phyloP scores from a whole-genome alignment of 1,284 basidiomycete species.

The Cutaneotrichosporon mucoides region DNA sequence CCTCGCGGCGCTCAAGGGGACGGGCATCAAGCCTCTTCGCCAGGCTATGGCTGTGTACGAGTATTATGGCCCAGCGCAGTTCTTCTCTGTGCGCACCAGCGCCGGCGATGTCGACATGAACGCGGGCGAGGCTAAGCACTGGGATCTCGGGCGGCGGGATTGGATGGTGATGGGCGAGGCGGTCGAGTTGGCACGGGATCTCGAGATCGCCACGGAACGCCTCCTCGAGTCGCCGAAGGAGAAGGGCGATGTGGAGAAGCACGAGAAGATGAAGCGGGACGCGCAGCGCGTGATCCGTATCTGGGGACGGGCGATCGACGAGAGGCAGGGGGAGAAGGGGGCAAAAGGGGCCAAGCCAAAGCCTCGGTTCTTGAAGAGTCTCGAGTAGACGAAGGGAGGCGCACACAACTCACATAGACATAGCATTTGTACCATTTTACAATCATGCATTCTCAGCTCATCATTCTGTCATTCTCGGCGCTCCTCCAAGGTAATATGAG shows the following conservation, averaged over 20 bases:
- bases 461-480: no score
- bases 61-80: slow-evolving; percentile 5
- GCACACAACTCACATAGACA: no score
- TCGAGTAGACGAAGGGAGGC: background rate
- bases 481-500: no score
- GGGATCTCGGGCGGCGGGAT: background rate
- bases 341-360: background rate
- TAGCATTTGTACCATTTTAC: no score
- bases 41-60: slow-evolving; percentile 19
- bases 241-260: slow-evolving; percentile 1
- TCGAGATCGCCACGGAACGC: slow-evolving; percentile 5
- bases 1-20: slow-evolving; percentile 9
- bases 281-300: background rate
- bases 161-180: background rate
- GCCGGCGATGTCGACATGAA: background rate
- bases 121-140: background rate
- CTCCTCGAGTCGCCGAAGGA: slow-evolving; percentile 1
- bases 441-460: no score
- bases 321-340: background rate
- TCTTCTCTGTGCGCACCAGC: slow-evolving; percentile 2
- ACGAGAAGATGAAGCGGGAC: background rate
- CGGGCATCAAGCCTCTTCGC: slow-evolving; percentile 17
- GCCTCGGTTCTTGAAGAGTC: background rate
- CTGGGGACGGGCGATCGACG: background rate
- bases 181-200: slow-evolving; percentile 12